Evolutionary conservation across 2,329 filamentous ascomycete species (phyloP).

Genomic region (Hyphodiscus sp.): DNA sequence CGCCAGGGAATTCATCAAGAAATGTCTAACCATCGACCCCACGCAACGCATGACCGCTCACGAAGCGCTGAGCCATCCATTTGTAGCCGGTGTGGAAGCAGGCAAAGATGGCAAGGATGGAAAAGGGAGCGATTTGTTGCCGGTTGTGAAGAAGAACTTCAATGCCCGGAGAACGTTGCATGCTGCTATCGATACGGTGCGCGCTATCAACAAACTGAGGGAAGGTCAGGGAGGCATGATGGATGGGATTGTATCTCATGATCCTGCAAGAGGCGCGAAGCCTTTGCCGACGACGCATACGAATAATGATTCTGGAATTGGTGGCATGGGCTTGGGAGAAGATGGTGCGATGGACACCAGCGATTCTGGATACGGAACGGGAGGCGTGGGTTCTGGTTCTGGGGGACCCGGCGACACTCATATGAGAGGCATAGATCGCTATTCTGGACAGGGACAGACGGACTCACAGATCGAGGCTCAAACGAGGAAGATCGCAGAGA

Average conservation of each 20-base stretch:
- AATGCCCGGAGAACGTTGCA: conserved; percentile 63
- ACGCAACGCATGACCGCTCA: conserved; percentile 85
- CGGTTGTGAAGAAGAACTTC: conserved; percentile 69
- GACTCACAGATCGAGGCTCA: conserved; percentile 30
- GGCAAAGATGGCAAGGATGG: conserved; percentile 36
- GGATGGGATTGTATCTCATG: conserved; percentile 50
- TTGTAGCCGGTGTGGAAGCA: conserved; percentile 47
- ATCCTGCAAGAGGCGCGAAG: conserved; percentile 39
- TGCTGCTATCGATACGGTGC: conserved; percentile 64
- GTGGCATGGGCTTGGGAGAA: conserved; percentile 17
- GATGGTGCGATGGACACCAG: conserved; percentile 18
- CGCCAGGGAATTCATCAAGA: conserved; percentile 86
- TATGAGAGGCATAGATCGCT: conserved; percentile 25
- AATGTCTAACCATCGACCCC: conserved; percentile 87
- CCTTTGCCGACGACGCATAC: conserved; percentile 24
- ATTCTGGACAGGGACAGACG: conserved; percentile 29
- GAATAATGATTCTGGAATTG: conserved; percentile 42
- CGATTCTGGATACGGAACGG: conserved; percentile 24
- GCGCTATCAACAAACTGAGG: conserved; percentile 64
- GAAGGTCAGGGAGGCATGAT: conserved; percentile 55
- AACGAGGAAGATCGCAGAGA: conserved; percentile 54
- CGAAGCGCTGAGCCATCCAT: conserved; percentile 61
- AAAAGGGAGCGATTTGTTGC: conserved; percentile 56
- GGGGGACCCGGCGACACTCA: conserved; percentile 8
- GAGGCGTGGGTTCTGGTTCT: conserved; percentile 3